Evolutionary conservation across 2,329 filamentous ascomycete species (phyloP).

Genomic region (Cladophialophora chaetospira): DNA sequence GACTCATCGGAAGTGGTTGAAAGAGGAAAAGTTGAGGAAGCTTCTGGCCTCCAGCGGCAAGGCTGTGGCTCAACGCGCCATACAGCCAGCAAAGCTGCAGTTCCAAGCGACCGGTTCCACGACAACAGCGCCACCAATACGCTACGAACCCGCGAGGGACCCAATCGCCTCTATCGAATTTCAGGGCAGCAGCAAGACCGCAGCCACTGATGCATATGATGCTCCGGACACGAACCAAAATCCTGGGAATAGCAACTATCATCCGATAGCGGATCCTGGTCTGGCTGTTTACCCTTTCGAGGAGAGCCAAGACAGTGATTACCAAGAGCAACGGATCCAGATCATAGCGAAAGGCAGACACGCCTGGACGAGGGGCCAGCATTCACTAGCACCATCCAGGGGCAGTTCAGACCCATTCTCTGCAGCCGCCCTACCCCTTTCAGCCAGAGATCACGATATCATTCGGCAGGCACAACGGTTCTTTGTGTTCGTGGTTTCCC

Average conservation of each 20-base stretch:
- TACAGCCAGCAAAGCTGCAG: conserved; percentile 1
- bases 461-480: conserved; percentile 19
- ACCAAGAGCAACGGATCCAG: conserved; percentile 6
- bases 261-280: not conserved
- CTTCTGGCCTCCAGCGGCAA: conserved; percentile 10
- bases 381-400: conserved; percentile 2
- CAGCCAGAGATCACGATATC: conserved; percentile 16
- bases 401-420: conserved; percentile 24
- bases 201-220: not conserved
- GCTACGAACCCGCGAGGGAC: not conserved
- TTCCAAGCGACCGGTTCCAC: not conserved
- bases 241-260: not conserved
- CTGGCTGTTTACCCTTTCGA: conserved; percentile 10
- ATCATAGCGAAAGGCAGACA: not conserved
- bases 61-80: conserved; percentile 6
- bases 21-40: conserved; percentile 12
- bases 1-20: conserved; percentile 18
- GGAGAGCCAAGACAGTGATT: conserved; percentile 18
- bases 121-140: not conserved
- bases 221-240: not conserved
- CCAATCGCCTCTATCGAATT: not conserved
- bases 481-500: conserved; percentile 17
- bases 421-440: conserved; percentile 9
- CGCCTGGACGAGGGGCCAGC: not conserved
- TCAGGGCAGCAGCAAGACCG: not conserved